Percentiles rank a stretch among this genome's conserved stretches.
These are phyloP conservation scores for Phytophthora sp. DNA, from an alignment of 352 stramenopile genomes.

Conservation along the genomic window DNA sequence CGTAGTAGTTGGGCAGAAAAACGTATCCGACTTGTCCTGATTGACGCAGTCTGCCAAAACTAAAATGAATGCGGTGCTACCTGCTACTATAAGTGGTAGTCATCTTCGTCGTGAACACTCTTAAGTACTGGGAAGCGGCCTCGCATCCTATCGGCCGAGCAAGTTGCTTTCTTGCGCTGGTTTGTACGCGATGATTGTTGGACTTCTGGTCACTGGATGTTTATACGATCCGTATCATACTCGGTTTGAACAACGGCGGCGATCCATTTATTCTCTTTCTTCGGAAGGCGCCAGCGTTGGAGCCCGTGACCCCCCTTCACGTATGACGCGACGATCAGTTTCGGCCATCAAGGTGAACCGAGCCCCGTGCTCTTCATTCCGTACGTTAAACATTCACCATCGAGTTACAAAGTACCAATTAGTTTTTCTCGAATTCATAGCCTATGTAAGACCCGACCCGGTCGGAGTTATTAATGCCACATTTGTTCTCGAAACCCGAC, in stretches of 20 bases:
- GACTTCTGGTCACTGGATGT: conserved; percentile 28
- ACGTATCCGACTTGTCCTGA: no score
- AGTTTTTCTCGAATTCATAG: conserved; percentile 9
- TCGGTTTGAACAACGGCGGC: conserved; percentile 31
- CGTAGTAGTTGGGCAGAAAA: no score
- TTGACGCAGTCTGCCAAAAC: no score
- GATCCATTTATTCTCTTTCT: conserved; percentile 28
- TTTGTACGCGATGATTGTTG: conserved; percentile 27
- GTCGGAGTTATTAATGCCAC: background rate
- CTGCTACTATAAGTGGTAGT: no score
- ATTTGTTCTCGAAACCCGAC: conserved; percentile 15
- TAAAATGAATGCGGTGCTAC: no score
- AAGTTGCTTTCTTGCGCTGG: conserved; percentile 11
- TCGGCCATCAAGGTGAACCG: conserved; percentile 28
- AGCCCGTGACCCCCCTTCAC: conserved; percentile 9
- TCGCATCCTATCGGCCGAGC: conserved; percentile 35
- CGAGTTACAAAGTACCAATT: no score
- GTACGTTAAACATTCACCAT: conserved; percentile 26
- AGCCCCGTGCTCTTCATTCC: conserved; percentile 35
- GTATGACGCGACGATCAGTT: conserved; percentile 24
- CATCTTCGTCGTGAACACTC: no score
- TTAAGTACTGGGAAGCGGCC: conserved; percentile 26
- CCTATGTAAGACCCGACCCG: conserved; percentile 6
- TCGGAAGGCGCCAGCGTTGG: conserved; percentile 18
- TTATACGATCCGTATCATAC: no score